Conservation (phyloP, 2,329 filamentous ascomycete species). For the Fusarium gaditjirri region DNA sequence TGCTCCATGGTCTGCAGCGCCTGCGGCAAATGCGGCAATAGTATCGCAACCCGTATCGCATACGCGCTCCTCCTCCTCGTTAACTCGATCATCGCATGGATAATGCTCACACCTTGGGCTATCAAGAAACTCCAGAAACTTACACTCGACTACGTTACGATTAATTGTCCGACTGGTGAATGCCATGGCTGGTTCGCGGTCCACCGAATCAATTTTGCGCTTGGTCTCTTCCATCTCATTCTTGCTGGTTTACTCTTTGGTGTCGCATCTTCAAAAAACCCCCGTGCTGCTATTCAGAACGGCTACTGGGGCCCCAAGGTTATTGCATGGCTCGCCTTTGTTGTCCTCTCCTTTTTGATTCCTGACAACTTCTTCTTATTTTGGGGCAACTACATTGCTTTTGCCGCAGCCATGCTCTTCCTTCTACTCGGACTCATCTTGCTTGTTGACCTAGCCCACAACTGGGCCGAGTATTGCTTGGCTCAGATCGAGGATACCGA, state of each 20-base stretch:
- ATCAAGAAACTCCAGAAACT: slow-evolving; percentile 94
- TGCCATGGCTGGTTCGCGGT: slow-evolving; percentile 97
- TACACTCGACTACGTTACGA: slow-evolving; percentile 94
- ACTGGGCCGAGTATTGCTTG: slow-evolving; percentile 96
- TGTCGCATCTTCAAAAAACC: slow-evolving; percentile 86
- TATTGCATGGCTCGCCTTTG: slow-evolving; percentile 84
- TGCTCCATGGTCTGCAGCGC: slow-evolving; percentile 96
- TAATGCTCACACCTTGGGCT: slow-evolving; percentile 99
- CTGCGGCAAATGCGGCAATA: slow-evolving; percentile 96
- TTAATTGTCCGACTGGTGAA: slow-evolving; percentile 88
- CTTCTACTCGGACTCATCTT: slow-evolving; percentile 91
- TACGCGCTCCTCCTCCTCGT: slow-evolving; percentile 94
- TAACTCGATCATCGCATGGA: slow-evolving; percentile 97
- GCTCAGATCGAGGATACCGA: slow-evolving; percentile 92
- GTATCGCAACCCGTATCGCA: slow-evolving; percentile 95
- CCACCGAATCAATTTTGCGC: slow-evolving; percentile 96
- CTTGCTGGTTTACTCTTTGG: slow-evolving; percentile 87
- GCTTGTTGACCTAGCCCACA: slow-evolving; percentile 93
- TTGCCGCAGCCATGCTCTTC: slow-evolving; percentile 91
- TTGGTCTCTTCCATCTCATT: slow-evolving; percentile 91
- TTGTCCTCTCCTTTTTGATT: slow-evolving; percentile 94
- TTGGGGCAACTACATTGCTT: slow-evolving; percentile 94
- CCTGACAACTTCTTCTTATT: slow-evolving; percentile 94
- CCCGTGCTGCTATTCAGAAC: slow-evolving; percentile 90
- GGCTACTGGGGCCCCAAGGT: slow-evolving; percentile 99